Percentiles rank a stretch among this genome's conserved stretches.
Conservation (phyloP, 2,329 filamentous ascomycete species). For the Hirsutella rhossiliensis region DNA sequence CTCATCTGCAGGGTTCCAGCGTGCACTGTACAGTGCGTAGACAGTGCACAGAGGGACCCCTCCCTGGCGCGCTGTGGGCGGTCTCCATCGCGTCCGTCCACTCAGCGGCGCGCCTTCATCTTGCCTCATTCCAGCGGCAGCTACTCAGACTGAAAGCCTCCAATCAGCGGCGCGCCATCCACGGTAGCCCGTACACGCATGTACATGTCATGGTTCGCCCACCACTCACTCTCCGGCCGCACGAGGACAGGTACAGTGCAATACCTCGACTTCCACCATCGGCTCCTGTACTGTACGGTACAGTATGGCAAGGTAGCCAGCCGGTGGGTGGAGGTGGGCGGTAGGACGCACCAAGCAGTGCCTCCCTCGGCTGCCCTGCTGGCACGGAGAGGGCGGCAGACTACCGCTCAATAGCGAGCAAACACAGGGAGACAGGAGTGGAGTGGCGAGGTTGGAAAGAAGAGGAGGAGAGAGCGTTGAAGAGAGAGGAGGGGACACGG, state of each 20-base stretch:
- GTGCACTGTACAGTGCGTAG: neutral
- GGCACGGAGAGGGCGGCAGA: too few relatives aligned
- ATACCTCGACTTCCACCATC: neutral
- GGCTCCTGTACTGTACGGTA: neutral
- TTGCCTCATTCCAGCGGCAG: conserved; percentile 3
- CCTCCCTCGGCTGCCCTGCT: too few relatives aligned
- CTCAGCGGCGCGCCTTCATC: conserved; percentile 1
- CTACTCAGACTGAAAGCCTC: neutral
- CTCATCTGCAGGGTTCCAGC: neutral
- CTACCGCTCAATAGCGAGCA: neutral
- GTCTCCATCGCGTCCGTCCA: neutral
- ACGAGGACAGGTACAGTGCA: neutral
- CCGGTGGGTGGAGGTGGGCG: too few relatives aligned
- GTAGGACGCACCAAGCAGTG: too few relatives aligned
- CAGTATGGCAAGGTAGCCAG: neutral
- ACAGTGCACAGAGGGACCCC: neutral
- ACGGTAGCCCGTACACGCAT: neutral
- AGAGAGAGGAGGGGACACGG: neutral
- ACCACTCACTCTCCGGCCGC: neutral
- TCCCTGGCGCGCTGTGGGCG: conserved; percentile 1
- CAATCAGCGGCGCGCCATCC: conserved; percentile 1
- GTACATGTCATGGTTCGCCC: neutral
- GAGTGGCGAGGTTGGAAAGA: too few relatives aligned
- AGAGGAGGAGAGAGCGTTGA: neutral
- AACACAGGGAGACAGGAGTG: neutral